These are phyloP conservation scores for Starmerella bombi DNA, from an alignment of 805 yeast species.

Conservation along the genomic window DNA sequence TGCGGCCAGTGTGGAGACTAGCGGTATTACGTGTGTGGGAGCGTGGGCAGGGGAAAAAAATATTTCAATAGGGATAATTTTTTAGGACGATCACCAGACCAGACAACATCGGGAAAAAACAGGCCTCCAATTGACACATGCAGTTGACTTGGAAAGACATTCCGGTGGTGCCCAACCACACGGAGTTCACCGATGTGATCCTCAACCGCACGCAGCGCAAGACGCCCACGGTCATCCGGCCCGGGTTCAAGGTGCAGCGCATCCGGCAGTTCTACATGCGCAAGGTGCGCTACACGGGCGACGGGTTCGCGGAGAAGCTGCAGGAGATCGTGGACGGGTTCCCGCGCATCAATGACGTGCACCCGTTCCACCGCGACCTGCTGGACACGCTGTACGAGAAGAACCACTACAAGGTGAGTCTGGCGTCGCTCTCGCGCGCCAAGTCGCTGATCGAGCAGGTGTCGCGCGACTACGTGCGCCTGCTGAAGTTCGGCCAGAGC, in stretches of 20 bases:
- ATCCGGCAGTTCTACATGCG: slow-evolving; percentile 96
- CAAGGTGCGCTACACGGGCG: slow-evolving; percentile 91
- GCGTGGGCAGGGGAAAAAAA: no score
- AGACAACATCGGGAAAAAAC: no score
- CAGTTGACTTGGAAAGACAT: slow-evolving; percentile 98
- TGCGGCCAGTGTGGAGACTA: no score
- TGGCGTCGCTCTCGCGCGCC: slow-evolving; percentile 89
- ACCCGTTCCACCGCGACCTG: slow-evolving; percentile 95
- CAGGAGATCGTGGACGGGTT: slow-evolving; percentile 74
- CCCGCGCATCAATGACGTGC: slow-evolving; percentile 94
- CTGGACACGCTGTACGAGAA: slow-evolving; percentile 97
- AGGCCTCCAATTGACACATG: no score
- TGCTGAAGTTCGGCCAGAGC: slow-evolving; percentile 94
- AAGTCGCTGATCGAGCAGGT: slow-evolving; percentile 92
- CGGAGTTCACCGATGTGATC: slow-evolving; percentile 90
- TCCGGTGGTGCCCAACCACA: slow-evolving; percentile 83
- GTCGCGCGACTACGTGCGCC: slow-evolving; percentile 84
- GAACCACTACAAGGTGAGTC: slow-evolving; percentile 92
- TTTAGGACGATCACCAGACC: no score
- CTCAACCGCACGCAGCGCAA: slow-evolving; percentile 96
- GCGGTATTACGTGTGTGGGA: no score
- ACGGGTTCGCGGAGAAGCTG: slow-evolving; percentile 89
- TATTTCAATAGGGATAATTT: no score
- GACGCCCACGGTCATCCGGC: slow-evolving; percentile 96
- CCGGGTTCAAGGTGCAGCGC: slow-evolving; percentile 92